These are phyloP conservation scores for Saturnispora gosingensis DNA, from an alignment of 805 yeast genomes.

Conservation along the genomic window DNA sequence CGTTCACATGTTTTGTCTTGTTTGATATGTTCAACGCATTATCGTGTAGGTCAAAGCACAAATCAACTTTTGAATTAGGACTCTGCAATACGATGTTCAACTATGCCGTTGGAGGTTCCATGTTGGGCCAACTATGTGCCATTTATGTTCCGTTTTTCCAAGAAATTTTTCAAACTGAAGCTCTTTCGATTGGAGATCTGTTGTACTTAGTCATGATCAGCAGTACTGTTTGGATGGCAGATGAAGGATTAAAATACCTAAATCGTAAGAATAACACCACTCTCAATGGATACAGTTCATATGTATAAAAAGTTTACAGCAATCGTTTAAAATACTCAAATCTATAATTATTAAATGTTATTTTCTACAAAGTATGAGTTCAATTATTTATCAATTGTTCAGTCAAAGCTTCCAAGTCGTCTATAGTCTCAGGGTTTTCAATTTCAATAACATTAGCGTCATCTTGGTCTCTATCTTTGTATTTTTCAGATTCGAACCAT, in stretches of 20 bases:
- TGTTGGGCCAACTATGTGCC: slow-evolving; percentile 87
- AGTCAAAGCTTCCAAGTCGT: slow-evolving; percentile 87
- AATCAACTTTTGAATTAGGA: slow-evolving; percentile 78
- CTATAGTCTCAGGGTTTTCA: slow-evolving; percentile 83
- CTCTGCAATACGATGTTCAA: slow-evolving; percentile 84
- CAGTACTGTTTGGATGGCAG: slow-evolving; percentile 77
- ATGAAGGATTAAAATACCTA: slow-evolving; percentile 66
- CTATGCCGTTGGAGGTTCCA: slow-evolving; percentile 79
- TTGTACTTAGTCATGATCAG: slow-evolving; percentile 52
- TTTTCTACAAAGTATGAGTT: neutral
- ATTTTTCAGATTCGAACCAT: slow-evolving; percentile 38
- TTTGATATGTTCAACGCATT: slow-evolving; percentile 97
- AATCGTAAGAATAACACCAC: slow-evolving; percentile 13
- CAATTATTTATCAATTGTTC: slow-evolving; percentile 5
- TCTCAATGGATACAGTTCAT: slow-evolving; percentile 21
- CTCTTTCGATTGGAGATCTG: slow-evolving; percentile 64
- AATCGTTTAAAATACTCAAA: neutral
- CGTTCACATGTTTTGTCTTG: slow-evolving; percentile 92
- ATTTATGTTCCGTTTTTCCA: slow-evolving; percentile 92
- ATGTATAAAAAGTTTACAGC: slow-evolving; percentile 16
- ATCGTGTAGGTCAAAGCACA: slow-evolving; percentile 81
- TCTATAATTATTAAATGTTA: neutral
- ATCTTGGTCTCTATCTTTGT: slow-evolving; percentile 16
- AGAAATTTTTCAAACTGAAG: slow-evolving; percentile 88
- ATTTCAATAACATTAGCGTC: slow-evolving; percentile 49